phyloP scores from a whole-genome alignment of 1,139 yeast species.

The Keqinozyma sinolaborantium region DNA sequence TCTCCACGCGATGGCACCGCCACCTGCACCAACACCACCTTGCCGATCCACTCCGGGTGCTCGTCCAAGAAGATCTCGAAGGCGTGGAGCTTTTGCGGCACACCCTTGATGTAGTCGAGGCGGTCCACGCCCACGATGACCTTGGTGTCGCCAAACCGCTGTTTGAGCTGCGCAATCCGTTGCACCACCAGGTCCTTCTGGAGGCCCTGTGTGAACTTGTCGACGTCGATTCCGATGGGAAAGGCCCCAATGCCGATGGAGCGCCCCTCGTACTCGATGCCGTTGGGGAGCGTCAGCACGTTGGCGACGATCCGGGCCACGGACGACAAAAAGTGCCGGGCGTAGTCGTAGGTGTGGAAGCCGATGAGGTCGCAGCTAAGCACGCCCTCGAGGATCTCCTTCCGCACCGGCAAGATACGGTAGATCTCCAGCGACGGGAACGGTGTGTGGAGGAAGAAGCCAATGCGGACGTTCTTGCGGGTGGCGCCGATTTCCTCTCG shows the following conservation, averaged over 20 bases:
- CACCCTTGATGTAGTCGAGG: conserved; percentile 93
- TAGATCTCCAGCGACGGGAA: conserved; percentile 97
- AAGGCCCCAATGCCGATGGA: conserved; percentile 90
- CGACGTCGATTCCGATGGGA: conserved; percentile 98
- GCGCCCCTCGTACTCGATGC: conserved; percentile 75
- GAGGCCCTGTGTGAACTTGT: conserved; percentile 80
- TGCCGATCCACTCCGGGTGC: conserved; percentile 98
- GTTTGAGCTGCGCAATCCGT: conserved; percentile 61
- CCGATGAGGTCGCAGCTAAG: conserved; percentile 93
- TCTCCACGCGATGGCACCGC: conserved; percentile 98
- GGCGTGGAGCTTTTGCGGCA: conserved; percentile 94
- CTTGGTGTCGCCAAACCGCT: conserved; percentile 65
- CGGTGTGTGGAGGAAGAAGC: conserved; percentile 96
- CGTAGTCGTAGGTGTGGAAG: conserved; percentile 98
- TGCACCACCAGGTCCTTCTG: conserved; percentile 57
- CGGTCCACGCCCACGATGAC: conserved; percentile 95
- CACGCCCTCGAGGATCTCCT: conserved; percentile 88
- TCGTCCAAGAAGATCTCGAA: conserved; percentile 87
- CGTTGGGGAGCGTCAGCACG: conserved; percentile 85
- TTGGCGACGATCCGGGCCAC: conserved; percentile 79
- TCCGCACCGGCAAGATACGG: conserved; percentile 91
- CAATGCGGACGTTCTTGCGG: conserved; percentile 65
- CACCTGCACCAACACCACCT: conserved; percentile 91
- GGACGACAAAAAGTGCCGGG: conserved; percentile 92
- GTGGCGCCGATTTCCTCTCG: conserved; percentile 54